These are phyloP conservation scores for Ballota nigra DNA, from an alignment of 257 asterid species.

Conservation along the genomic window DNA sequence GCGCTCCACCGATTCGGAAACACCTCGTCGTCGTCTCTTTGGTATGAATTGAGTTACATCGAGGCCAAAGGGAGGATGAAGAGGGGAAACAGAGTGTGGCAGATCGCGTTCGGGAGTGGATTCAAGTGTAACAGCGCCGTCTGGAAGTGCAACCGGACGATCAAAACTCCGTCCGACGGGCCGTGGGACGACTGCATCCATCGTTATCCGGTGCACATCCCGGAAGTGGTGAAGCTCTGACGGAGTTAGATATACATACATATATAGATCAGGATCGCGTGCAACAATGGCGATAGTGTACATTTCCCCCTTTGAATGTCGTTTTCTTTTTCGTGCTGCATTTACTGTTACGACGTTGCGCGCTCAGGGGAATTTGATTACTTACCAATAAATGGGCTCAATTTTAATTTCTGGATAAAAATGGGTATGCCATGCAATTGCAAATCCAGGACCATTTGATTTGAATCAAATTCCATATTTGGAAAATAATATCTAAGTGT, in stretches of 20 bases:
- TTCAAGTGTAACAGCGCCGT: conserved; percentile 86
- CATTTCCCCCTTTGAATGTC: too few species aligned
- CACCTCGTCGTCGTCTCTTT: conserved; percentile 76
- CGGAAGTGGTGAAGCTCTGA: background rate
- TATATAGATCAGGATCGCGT: background rate
- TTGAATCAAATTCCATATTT: too few species aligned
- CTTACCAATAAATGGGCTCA: too few species aligned
- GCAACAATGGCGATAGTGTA: background rate
- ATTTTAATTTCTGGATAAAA: too few species aligned
- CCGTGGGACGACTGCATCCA: conserved; percentile 71
- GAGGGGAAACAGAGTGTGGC: conserved; percentile 78
- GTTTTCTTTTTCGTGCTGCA: too few species aligned
- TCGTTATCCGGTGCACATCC: background rate
- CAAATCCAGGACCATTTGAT: too few species aligned
- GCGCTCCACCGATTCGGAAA: conserved; percentile 78
- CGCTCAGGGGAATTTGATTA: too few species aligned
- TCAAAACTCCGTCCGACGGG: conserved; percentile 53
- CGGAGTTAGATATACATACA: background rate
- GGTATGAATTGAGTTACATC: conserved; percentile 75
- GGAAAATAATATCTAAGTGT: background rate
- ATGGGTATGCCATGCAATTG: too few species aligned
- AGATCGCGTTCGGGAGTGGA: conserved; percentile 85
- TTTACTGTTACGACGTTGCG: too few species aligned
- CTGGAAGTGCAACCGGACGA: conserved; percentile 73
- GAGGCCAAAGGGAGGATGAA: conserved; percentile 82